Percentiles rank a stretch among this genome's conserved stretches.
Conservation (phyloP, 192 early-diverging fungal species). For the Coemansia furcata region DNA sequence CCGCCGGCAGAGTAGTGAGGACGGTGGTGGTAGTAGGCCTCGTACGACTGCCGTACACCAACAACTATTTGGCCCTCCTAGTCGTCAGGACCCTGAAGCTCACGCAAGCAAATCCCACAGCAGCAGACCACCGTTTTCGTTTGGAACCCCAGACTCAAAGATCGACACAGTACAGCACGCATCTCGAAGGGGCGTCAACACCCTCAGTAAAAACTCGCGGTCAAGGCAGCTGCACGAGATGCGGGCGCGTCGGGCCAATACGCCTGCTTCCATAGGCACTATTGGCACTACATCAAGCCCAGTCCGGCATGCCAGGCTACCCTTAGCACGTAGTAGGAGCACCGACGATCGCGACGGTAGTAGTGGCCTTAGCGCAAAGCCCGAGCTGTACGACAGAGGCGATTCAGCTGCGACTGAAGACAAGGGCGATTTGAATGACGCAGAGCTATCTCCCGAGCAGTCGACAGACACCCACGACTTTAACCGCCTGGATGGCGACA, state of each 20-base stretch:
- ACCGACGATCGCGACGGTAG: not conserved
- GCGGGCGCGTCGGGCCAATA: not conserved
- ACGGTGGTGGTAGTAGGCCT: not conserved
- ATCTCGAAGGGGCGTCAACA: slow-evolving; percentile 15
- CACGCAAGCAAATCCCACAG: not conserved
- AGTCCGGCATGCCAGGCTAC: not conserved
- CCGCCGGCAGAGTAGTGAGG: not conserved
- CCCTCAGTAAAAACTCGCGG: slow-evolving; percentile 19
- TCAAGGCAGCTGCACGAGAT: not conserved
- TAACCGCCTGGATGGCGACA: slow-evolving; percentile 38
- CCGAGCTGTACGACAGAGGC: not conserved
- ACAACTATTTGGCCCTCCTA: not conserved
- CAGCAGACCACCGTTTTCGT: not conserved
- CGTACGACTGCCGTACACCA: not conserved
- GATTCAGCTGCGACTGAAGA: not conserved
- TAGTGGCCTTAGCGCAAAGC: not conserved
- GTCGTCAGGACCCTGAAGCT: not conserved
- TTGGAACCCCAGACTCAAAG: not conserved
- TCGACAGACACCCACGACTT: slow-evolving; percentile 26
- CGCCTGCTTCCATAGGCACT: not conserved
- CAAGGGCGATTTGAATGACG: not conserved
- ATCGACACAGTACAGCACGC: not conserved
- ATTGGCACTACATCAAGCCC: not conserved
- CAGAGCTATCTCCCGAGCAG: slow-evolving; percentile 33
- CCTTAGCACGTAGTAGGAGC: not conserved